These are phyloP conservation scores for Yamadazyma kanchanaburiensis DNA, from an alignment of 1,139 yeast genomes.

Conservation along the genomic window DNA sequence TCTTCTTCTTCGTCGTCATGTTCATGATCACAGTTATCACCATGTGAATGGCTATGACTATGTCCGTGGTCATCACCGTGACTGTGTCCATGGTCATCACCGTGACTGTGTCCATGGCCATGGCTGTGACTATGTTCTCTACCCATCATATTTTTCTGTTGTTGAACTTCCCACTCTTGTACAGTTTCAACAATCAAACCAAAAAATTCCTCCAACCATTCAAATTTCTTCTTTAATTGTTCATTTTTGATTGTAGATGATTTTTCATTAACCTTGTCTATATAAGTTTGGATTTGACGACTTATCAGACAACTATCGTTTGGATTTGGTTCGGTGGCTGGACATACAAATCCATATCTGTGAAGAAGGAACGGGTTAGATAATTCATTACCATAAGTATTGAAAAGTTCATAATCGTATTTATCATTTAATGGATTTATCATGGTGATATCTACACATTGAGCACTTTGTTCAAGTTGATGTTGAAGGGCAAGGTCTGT, in stretches of 20 bases:
- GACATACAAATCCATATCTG: constrained; percentile 66
- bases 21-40: constrained; percentile 13
- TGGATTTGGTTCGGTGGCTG: constrained; percentile 37
- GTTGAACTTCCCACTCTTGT: constrained; percentile 3
- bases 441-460: constrained; percentile 57
- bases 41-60: neutral
- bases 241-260: constrained; percentile 21
- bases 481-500: constrained; percentile 3
- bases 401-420: constrained; percentile 56
- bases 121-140: constrained; percentile 16
- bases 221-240: constrained; percentile 42
- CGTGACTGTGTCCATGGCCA: constrained; percentile 17
- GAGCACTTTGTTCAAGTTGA: constrained; percentile 32
- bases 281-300: constrained; percentile 44
- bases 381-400: constrained; percentile 70
- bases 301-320: constrained; percentile 59
- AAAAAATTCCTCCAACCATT: constrained; percentile 63
- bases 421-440: constrained; percentile 37
- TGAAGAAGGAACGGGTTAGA: constrained; percentile 65
- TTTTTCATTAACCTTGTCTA: constrained; percentile 26
- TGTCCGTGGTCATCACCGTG: neutral
- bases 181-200: constrained; percentile 38
- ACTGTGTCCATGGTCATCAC: neutral
- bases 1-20: constrained; percentile 15
- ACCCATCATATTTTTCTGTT: too few species aligned